Percentiles rank a stretch among this genome's conserved stretches.
phyloP scores from a whole-genome alignment of 2,329 filamentous ascomycete species.

The Calcarisporium arbuscula region DNA sequence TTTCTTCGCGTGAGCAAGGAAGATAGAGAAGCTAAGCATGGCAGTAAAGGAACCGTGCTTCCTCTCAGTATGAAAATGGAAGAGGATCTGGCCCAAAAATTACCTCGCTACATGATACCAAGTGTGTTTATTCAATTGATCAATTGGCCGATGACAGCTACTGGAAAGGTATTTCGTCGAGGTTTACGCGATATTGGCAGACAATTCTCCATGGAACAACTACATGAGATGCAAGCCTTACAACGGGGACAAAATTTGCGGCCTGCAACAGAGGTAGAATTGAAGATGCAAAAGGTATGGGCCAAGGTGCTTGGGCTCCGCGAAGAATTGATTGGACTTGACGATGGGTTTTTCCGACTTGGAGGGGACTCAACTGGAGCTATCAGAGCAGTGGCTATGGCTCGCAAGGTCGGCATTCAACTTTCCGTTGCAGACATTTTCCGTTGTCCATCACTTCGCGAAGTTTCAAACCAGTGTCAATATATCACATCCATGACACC shows the following conservation, averaged over 20 bases:
- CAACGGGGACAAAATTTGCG: neutral
- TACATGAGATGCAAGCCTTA: neutral
- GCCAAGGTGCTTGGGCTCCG: slow-evolving; percentile 24
- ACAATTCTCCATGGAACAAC: neutral
- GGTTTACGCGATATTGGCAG: slow-evolving; percentile 1
- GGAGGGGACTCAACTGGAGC: slow-evolving; percentile 43
- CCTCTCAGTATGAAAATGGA: neutral
- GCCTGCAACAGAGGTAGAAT: slow-evolving; percentile 7
- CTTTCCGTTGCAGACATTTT: slow-evolving; percentile 8
- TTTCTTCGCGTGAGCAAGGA: neutral
- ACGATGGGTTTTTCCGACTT: slow-evolving; percentile 42
- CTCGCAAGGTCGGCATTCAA: slow-evolving; percentile 2
- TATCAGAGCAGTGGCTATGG: slow-evolving; percentile 33
- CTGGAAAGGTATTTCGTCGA: slow-evolving; percentile 2
- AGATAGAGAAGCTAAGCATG: neutral
- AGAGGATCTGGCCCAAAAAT: neutral
- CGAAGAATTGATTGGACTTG: slow-evolving; percentile 26
- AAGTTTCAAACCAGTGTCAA: no score
- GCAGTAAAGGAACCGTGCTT: slow-evolving; percentile 4
- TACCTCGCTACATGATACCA: slow-evolving; percentile 33
- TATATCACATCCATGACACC: no score
- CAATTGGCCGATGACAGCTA: slow-evolving; percentile 22
- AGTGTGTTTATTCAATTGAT: slow-evolving; percentile 29
- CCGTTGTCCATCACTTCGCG: slow-evolving; percentile 3
- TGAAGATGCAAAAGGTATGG: slow-evolving; percentile 27